Base-by-base conservation (phyloP, 1,284 basidiomycete species). In the Malassezia equina region DNA sequence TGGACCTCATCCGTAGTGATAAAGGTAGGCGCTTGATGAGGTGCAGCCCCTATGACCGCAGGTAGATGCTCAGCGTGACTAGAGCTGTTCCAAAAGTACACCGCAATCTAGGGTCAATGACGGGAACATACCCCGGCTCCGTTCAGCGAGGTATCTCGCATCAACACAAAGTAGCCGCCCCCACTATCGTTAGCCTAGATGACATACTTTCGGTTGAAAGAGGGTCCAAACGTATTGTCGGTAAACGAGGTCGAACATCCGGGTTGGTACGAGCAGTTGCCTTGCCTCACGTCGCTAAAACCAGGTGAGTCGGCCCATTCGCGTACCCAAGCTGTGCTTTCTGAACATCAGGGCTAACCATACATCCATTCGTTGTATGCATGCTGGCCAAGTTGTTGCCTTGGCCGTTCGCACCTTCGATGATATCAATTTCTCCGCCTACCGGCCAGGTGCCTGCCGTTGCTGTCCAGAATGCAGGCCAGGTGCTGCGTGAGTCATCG, bases 391-490 rank as follows among this genome's bases (percentile, higher is more conserved):
- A 60, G 58, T 67, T 67, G 39, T 45, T 36, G 44, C 61, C 62
- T 31, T 60, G 58, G 51, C 61, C 62, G 31, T 67, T 62, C 40
- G 66, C 67, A 19, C 66, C 66, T 32, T 70, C 67, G 49, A 70
- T 61, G 15, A 70, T 63, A 53, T 70, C 67, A 39, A 70, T 64
- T 58, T 70, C 67, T 21, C 67, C 67, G 23, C 66, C 64, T 31
- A 59, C 55, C 17, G 67, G 67, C 67, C 67, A 70, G 7, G 56
- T 51, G 23, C 60, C 57, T 19, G 36, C 6, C 8, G 58, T 58
- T 47, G 62, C 55, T 13, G 66, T 64, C 71, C 71, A 73, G 46
- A 70, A 65, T 4, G 71, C 69, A 11, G 71, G 71, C 71, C 71
- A 73, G 1, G 63, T 63, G 7, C 51, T 49, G 27, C 12, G 47